Evolutionary conservation across 2,329 filamentous ascomycete species (phyloP).

Genomic region (Verticillium zaregamsianum): DNA sequence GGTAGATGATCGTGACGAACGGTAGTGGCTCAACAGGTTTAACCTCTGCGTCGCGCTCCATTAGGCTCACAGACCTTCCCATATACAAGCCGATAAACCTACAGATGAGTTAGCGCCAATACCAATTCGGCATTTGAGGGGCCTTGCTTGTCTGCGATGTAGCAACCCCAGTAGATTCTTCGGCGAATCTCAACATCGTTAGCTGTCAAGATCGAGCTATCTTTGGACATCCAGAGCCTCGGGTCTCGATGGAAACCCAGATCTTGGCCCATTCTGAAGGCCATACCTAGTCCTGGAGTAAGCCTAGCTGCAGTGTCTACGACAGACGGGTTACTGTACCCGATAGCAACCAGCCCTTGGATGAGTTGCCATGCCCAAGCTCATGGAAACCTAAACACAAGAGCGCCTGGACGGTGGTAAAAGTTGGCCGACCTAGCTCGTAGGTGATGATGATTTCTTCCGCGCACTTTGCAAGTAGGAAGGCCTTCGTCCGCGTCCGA

Average conservation of each 20-base stretch:
- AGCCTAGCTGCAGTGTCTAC: neutral
- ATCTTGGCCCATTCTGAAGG: conserved; percentile 25
- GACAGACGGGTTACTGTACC: conserved; percentile 2
- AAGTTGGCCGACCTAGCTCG: conserved; percentile 15
- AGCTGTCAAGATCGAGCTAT: conserved; percentile 9
- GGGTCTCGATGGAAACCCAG: conserved; percentile 23
- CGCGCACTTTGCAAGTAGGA: conserved; percentile 8
- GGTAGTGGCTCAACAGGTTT: neutral
- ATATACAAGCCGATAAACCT: neutral
- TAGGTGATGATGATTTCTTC: conserved; percentile 15
- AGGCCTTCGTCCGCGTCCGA: conserved; percentile 9
- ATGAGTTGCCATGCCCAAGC: conserved; percentile 19
- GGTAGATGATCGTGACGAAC: neutral
- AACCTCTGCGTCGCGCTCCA: conserved; percentile 9
- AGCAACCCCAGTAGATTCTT: conserved; percentile 25
- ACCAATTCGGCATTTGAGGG: too few species aligned
- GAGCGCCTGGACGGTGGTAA: conserved; percentile 20
- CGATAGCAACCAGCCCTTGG: conserved; percentile 20
- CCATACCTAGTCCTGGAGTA: conserved; percentile 15
- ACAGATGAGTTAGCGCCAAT: too few species aligned
- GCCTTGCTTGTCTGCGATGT: conserved; percentile 18
- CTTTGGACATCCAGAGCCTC: conserved; percentile 13
- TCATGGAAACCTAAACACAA: conserved; percentile 22
- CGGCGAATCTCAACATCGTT: conserved; percentile 21
- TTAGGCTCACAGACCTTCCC: conserved; percentile 8